A percentile compares a stretch with the other conserved stretches of the same genome.
Evolutionary conservation across 331 rosid species (phyloP).

Genomic region (Stylosanthes scabra): DNA sequence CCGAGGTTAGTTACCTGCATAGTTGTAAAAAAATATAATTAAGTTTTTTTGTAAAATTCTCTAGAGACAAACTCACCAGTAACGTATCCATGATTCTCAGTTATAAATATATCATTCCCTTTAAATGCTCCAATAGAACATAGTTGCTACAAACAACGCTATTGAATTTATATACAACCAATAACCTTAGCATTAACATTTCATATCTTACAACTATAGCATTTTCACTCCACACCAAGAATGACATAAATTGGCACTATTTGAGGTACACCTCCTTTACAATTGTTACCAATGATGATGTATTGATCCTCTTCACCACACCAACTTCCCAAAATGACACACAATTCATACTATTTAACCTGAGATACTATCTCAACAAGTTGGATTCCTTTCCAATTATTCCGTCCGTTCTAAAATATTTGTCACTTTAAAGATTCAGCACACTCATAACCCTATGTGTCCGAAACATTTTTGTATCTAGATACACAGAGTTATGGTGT

Average conservation of each 20-base stretch:
- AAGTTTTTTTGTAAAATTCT: no score
- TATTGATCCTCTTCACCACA: slow-evolving; percentile 20
- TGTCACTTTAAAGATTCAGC: no score
- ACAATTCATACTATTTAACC: slow-evolving; percentile 7
- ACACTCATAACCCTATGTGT: no score
- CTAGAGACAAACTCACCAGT: no score
- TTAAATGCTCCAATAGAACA: no score
- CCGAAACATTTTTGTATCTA: no score
- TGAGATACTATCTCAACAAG: slow-evolving; percentile 2
- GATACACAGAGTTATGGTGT: no score
- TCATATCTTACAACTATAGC: neutral
- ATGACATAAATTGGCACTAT: slow-evolving; percentile 2
- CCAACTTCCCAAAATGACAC: neutral
- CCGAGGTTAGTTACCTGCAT: no score
- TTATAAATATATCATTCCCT: no score
- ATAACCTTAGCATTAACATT: slow-evolving; percentile 10
- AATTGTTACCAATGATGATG: slow-evolving; percentile 22
- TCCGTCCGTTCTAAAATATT: no score
- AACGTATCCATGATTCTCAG: no score
- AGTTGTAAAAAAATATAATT: no score
- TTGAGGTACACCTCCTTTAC: slow-evolving; percentile 36
- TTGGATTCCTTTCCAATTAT: slow-evolving; percentile 22
- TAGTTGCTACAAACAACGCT: neutral
- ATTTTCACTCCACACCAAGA: slow-evolving; percentile 30
- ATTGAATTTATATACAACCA: slow-evolving; percentile 17